These are phyloP conservation scores for Pseudogymnoascus sp. DNA, from an alignment of 2,329 filamentous ascomycete genomes.

Conservation along the genomic window DNA sequence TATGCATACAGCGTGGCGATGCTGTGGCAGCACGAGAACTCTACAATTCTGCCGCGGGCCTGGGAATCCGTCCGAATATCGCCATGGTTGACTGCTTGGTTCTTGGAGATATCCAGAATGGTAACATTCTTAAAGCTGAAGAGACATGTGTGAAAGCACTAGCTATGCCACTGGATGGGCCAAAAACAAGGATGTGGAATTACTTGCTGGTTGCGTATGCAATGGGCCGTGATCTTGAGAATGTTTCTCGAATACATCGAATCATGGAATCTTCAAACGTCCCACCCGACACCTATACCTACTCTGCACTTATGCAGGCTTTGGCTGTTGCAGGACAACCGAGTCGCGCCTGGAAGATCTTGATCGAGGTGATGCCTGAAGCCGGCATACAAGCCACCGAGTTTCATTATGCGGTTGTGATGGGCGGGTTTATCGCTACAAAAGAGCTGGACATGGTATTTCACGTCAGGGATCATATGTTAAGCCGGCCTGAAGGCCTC, in stretches of 20 bases:
- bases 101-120: slow-evolving; percentile 56
- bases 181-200: slow-evolving; percentile 67
- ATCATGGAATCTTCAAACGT: slow-evolving; percentile 46
- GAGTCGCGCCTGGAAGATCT: slow-evolving; percentile 45
- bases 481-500: slow-evolving; percentile 25
- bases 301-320: slow-evolving; percentile 52
- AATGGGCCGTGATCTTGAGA: slow-evolving; percentile 47
- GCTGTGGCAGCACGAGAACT: slow-evolving; percentile 59
- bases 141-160: slow-evolving; percentile 50
- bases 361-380: slow-evolving; percentile 41
- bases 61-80: slow-evolving; percentile 41
- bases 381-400: slow-evolving; percentile 35
- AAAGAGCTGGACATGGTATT: slow-evolving; percentile 39
- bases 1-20: slow-evolving; percentile 66
- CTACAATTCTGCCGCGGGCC: slow-evolving; percentile 52
- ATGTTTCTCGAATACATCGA: slow-evolving; percentile 44
- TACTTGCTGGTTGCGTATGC: slow-evolving; percentile 63
- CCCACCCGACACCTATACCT: slow-evolving; percentile 47
- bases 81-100: slow-evolving; percentile 59
- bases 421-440: slow-evolving; percentile 37
- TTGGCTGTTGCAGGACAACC: slow-evolving; percentile 45
- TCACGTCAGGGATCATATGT: slow-evolving; percentile 39
- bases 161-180: slow-evolving; percentile 40
- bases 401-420: slow-evolving; percentile 46
- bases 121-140: slow-evolving; percentile 47